Percentiles rank a stretch among this genome's conserved stretches.
Evolutionary conservation across 1,284 basidiomycete genomes (phyloP).

Genomic region (Sphaerobolus stellatus): DNA sequence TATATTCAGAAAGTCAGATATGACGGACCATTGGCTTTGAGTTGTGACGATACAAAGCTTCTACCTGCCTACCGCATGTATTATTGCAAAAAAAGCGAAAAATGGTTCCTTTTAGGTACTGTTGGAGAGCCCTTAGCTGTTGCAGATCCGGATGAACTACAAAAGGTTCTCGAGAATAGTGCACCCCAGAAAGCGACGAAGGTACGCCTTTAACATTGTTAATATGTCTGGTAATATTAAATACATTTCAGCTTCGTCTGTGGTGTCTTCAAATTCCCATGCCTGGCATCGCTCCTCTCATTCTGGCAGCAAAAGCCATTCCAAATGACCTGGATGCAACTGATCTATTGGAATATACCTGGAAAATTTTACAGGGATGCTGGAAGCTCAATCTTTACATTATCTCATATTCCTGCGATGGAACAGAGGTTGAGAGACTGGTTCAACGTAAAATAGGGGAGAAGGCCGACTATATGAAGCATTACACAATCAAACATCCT

Average conservation of each 20-base stretch:
- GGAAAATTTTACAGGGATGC: constrained; percentile 18
- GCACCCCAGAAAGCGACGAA: constrained; percentile 18
- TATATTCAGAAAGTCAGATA: background rate
- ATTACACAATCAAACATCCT: constrained; percentile 16
- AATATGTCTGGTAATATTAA: background rate
- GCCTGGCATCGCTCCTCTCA: constrained; percentile 24
- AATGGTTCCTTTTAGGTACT: constrained; percentile 26
- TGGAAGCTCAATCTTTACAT: constrained; percentile 19
- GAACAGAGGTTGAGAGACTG: constrained; percentile 28
- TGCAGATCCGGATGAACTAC: constrained; percentile 17
- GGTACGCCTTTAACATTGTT: constrained; percentile 11
- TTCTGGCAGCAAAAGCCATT: constrained; percentile 30
- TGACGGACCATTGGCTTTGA: constrained; percentile 3
- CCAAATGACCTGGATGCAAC: constrained; percentile 17
- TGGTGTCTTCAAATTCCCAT: constrained; percentile 26
- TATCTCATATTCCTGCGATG: constrained; percentile 30
- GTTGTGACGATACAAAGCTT: constrained; percentile 18
- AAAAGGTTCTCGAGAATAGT: constrained; percentile 6
- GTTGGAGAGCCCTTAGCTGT: constrained; percentile 18
- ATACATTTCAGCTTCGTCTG: constrained; percentile 21
- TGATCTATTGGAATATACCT: constrained; percentile 15
- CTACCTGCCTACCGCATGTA: constrained; percentile 20
- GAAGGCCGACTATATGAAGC: constrained; percentile 5
- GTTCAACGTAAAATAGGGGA: constrained; percentile 18
- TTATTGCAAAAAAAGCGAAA: constrained; percentile 19